Base-by-base conservation (phyloP, 2,329 filamentous ascomycete species). In the Trichoderma sp. region DNA sequence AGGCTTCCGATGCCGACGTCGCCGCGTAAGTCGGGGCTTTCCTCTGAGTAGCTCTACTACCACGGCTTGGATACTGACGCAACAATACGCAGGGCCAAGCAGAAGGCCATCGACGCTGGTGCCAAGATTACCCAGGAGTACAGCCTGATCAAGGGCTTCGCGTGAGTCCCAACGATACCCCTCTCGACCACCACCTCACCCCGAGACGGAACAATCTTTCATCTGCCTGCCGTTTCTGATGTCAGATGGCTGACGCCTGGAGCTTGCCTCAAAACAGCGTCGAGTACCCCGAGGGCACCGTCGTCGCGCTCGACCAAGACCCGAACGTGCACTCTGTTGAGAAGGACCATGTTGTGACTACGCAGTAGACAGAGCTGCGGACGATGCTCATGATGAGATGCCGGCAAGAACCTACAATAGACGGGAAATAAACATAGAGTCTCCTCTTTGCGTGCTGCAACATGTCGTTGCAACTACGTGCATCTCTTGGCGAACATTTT, bases 61-160 rank as follows among this genome's bases (percentile, higher is more conserved):
- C 12, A 52, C 26, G 12, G 24, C 45, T 48, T 7, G 34, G 14
- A 14, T 39, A 43, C 55, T 63, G 30, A 63, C 64, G 3, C 50
- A 15, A 14, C n/a, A 34, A 39, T 39, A 39, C 12, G 28, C 72
- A 93, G 90, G 60, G 90, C 90, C 67, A 96, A 96, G 87, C 80
- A 93, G 76, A 80, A 88, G 66, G 90, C 88, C 71, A 80, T 76
- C 67, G 84, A 89, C 48, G 87, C 94, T 75, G 94, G 94, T 74
- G 94, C 93, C 75, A 87, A 86, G 78, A 95, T 98, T 80, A 86
- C 81, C 63, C 88, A 95, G 72, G 91, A 95, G 77, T 97, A 92
- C 83, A 89, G 80, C 67, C 79, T 97, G 72, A 93, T 97, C 84
- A 96, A 94, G 82, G 93, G 90, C 66, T 97, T 97, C 82, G 89